phyloP scores from a whole-genome alignment of 169 alveolate species.

The Ichthyophthirius multifiliis region DNA sequence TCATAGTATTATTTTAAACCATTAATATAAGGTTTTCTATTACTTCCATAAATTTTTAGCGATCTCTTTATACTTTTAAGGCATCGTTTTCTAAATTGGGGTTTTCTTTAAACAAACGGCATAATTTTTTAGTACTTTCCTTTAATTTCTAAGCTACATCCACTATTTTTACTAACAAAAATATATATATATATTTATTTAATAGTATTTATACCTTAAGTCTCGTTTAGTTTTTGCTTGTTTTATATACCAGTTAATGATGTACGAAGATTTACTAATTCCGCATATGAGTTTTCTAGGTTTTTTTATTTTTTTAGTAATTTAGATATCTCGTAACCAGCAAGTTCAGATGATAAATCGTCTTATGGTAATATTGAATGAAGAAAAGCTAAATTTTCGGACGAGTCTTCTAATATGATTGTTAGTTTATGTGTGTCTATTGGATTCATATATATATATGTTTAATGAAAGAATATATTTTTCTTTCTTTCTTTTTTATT shows the following conservation, averaged over 20 bases:
- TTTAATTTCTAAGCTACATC: conserved; percentile 38
- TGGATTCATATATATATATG: conserved; percentile 16
- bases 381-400: conserved; percentile 13
- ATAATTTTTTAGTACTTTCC: conserved; percentile 42
- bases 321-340: conserved; percentile 39
- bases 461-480: too few relatives aligned
- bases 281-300: conserved; percentile 28
- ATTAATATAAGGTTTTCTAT: conserved; percentile 10
- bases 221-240: conserved; percentile 7
- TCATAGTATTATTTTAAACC: conserved; percentile 13
- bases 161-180: background rate
- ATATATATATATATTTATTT: background rate
- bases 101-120: conserved; percentile 40
- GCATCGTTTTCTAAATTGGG: conserved; percentile 43
- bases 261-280: conserved; percentile 21
- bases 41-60: conserved; percentile 14
- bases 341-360: conserved; percentile 43
- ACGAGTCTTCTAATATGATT: conserved; percentile 20
- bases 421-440: conserved; percentile 26
- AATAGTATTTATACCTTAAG: background rate
- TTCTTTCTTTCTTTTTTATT: too few relatives aligned
- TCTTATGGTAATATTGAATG: conserved; percentile 14
- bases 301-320: conserved; percentile 15
- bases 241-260: conserved; percentile 31
- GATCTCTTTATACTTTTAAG: conserved; percentile 21